Conservation (phyloP, 805 yeast genomes). For the Candida verbasci region DNA sequence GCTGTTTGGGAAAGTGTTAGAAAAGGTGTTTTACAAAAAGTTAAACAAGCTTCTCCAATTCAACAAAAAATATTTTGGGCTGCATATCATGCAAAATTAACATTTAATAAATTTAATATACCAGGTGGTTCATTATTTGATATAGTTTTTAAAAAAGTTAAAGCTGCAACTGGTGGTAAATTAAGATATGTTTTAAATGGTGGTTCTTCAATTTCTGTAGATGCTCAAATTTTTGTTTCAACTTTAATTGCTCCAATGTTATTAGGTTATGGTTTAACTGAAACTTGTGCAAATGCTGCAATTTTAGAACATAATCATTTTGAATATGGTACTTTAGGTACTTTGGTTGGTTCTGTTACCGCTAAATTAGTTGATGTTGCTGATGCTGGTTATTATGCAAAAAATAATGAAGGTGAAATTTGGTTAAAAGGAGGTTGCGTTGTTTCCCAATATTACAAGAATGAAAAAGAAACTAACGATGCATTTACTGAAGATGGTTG, state of each 20-base stretch:
- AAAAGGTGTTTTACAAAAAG: constrained; percentile 82
- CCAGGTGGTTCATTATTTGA: constrained; percentile 76
- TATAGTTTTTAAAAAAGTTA: constrained; percentile 79
- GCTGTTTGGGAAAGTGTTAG: constrained; percentile 97
- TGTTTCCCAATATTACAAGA: constrained; percentile 73
- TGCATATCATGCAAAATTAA: constrained; percentile 70
- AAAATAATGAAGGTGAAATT: constrained; percentile 90
- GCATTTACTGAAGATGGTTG: constrained; percentile 82
- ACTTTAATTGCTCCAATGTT: constrained; percentile 80
- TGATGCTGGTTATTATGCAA: constrained; percentile 88
- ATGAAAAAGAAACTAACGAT: constrained; percentile 71
- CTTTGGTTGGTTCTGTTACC: constrained; percentile 76
- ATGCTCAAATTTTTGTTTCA: constrained; percentile 77
- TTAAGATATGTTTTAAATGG: constrained; percentile 75
- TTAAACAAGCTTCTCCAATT: constrained; percentile 58
- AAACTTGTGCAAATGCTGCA: constrained; percentile 86
- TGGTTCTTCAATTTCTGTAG: constrained; percentile 82
- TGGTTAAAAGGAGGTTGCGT: constrained; percentile 74
- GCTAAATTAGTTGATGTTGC: constrained; percentile 86
- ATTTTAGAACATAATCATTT: constrained; percentile 61
- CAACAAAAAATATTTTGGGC: constrained; percentile 86
- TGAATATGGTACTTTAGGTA: constrained; percentile 77
- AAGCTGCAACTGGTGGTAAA: constrained; percentile 92
- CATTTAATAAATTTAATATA: constrained; percentile 57
- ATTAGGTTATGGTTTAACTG: constrained; percentile 95